Conservation (phyloP, 352 stramenopile genomes). For the Pythium aquatile region DNA sequence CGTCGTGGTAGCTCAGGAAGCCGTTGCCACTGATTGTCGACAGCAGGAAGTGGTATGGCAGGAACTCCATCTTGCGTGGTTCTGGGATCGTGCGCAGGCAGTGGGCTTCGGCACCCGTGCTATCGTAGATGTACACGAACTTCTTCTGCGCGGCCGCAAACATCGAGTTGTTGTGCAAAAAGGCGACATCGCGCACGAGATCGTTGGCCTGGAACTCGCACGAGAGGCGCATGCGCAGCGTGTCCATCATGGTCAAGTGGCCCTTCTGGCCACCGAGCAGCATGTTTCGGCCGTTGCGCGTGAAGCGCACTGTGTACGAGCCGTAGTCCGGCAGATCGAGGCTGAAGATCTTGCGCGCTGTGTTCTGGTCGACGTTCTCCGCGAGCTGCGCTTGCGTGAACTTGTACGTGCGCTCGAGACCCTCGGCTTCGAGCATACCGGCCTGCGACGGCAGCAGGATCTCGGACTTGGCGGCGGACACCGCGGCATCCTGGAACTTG, state of each 20-base stretch:
- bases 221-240: constrained; percentile 87
- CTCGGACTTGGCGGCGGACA: constrained; percentile 88
- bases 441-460: constrained; percentile 86
- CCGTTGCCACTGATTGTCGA: constrained; percentile 91
- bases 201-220: constrained; percentile 95
- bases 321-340: constrained; percentile 91
- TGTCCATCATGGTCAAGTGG: constrained; percentile 95
- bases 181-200: constrained; percentile 93
- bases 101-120: constrained; percentile 96
- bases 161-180: constrained; percentile 98
- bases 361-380: constrained; percentile 92
- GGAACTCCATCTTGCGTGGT: constrained; percentile 93
- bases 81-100: constrained; percentile 92
- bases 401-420: constrained; percentile 96
- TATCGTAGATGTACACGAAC: constrained; percentile 98
- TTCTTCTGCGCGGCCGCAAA: constrained; percentile 97
- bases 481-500: constrained; percentile 83
- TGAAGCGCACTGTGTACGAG: constrained; percentile 94
- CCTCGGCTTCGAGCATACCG: constrained; percentile 92
- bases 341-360: constrained; percentile 94
- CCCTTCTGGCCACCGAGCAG: constrained; percentile 93
- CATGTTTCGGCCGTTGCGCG: constrained; percentile 94
- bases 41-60: constrained; percentile 99
- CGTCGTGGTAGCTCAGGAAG: constrained; percentile 95
- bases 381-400: constrained; percentile 91